These are phyloP conservation scores for Angomonas desouzai DNA, from an alignment of 208 protist species.

Conservation along the genomic window DNA sequence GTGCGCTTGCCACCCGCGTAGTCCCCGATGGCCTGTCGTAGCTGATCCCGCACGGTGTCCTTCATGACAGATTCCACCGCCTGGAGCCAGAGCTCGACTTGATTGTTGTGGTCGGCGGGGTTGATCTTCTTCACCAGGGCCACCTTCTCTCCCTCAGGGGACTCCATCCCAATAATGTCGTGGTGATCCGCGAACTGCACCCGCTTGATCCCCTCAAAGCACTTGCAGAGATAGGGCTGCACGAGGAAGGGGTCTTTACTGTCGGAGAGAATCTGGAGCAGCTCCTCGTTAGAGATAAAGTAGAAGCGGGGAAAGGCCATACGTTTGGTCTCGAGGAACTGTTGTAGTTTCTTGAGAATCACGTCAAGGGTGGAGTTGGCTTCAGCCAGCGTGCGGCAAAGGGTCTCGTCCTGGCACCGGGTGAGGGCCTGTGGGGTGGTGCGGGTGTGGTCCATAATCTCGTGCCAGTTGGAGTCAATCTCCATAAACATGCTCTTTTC, in stretches of 20 bases:
- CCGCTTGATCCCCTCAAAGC: conserved; percentile 95
- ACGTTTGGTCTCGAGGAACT: conserved; percentile 98
- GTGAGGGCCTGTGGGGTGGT: conserved; percentile 83
- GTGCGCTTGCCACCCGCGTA: conserved; percentile 72
- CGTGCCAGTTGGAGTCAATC: conserved; percentile 93
- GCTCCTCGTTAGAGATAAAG: conserved; percentile 95
- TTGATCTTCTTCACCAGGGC: conserved; percentile 79
- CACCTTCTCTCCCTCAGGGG: conserved; percentile 87
- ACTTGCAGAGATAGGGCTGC: conserved; percentile 95
- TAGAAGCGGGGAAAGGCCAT: conserved; percentile 97
- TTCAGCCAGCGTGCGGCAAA: conserved; percentile 89
- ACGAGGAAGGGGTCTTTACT: conserved; percentile 94
- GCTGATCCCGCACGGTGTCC: conserved; percentile 81
- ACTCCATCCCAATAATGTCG: conserved; percentile 92
- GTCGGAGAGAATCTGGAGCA: conserved; percentile 95
- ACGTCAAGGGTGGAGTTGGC: conserved; percentile 93
- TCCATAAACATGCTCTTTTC: conserved; percentile 92
- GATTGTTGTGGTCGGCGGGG: conserved; percentile 82
- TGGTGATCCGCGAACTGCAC: conserved; percentile 89
- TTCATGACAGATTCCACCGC: conserved; percentile 92
- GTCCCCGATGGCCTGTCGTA: conserved; percentile 78
- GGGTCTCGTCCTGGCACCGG: conserved; percentile 88
- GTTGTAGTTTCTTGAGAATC: conserved; percentile 96
- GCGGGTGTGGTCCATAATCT: conserved; percentile 90
- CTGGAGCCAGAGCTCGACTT: conserved; percentile 95